phyloP scores from a whole-genome alignment of 202 grass and related monocot species.

The Thinopyrum obtusiflorum region DNA sequence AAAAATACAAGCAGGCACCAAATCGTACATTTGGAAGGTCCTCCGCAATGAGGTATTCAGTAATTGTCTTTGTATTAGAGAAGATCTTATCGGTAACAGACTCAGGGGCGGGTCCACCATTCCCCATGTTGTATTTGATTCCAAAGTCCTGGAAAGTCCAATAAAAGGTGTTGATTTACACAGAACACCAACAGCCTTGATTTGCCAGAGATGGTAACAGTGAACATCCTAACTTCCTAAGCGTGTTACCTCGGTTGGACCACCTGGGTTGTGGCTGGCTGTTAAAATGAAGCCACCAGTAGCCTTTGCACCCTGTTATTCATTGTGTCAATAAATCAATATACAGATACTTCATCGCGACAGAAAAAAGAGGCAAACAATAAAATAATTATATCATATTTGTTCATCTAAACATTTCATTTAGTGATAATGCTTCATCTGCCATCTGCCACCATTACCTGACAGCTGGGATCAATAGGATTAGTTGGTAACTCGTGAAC shows the following conservation, averaged over 20 bases:
- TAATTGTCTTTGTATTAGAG: constrained; percentile 70
- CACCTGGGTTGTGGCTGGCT: constrained; percentile 92
- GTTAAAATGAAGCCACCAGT: constrained; percentile 93
- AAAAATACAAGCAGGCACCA: background rate
- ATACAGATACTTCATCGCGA: constrained; percentile 8
- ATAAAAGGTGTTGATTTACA: constrained; percentile 24
- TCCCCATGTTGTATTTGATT: constrained; percentile 99
- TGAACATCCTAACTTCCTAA: constrained; percentile 21
- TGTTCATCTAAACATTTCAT: background rate
- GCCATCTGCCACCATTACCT: background rate
- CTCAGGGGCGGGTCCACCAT: constrained; percentile 98
- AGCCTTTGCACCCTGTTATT: constrained; percentile 83
- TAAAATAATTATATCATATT: background rate
- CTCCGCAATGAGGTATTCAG: constrained; percentile 62
- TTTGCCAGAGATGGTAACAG: constrained; percentile 15
- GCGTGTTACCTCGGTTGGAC: constrained; percentile 69
- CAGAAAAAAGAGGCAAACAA: background rate
- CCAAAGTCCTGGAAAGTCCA: constrained; percentile 79
- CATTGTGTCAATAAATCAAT: constrained; percentile 22
- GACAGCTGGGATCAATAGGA: background rate
- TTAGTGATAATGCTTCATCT: background rate
- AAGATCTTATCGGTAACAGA: constrained; percentile 90
- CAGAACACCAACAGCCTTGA: background rate
- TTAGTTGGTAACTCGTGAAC: background rate
- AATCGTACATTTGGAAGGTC: constrained; percentile 86